Conservation (phyloP, 139 green algal genomes). For the Volvox africanus region DNA sequence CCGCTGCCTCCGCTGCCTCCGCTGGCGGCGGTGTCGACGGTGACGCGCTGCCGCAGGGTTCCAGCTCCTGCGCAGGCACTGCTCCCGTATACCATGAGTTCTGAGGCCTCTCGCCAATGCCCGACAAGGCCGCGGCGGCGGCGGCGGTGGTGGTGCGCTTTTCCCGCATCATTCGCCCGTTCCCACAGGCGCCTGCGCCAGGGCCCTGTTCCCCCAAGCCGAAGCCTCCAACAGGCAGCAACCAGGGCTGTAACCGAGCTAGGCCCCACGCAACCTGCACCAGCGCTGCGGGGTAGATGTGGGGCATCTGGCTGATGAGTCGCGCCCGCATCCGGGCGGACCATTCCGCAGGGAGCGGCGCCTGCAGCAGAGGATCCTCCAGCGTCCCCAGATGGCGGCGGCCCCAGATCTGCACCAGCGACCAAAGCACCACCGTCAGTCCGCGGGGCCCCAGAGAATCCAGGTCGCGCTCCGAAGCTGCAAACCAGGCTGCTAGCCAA, state of each 20-base stretch:
- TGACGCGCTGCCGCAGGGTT: too few relatives aligned
- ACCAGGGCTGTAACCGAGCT: constrained; percentile 23
- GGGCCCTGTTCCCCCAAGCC: too few relatives aligned
- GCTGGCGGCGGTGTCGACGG: background rate
- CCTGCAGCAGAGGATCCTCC: background rate
- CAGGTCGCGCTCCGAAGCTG: background rate
- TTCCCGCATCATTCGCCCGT: too few relatives aligned
- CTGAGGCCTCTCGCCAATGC: too few relatives aligned
- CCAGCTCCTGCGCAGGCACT: too few relatives aligned
- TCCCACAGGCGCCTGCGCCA: too few relatives aligned
- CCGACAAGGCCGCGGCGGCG: background rate
- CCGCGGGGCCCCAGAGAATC: background rate
- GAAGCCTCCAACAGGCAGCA: background rate
- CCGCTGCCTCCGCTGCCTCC: background rate
- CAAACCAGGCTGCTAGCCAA: constrained; percentile 38
- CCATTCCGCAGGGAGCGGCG: background rate
- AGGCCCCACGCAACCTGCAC: constrained; percentile 37
- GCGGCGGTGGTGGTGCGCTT: background rate
- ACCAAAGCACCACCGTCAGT: constrained; percentile 11
- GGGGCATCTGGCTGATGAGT: constrained; percentile 8
- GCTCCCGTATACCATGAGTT: background rate
- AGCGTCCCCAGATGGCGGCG: background rate
- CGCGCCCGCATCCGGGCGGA: background rate
- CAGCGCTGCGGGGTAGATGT: constrained; percentile 23
- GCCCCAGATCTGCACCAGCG: constrained; percentile 26